A percentile compares a stretch with the other conserved stretches of the same genome.
Conservation (phyloP, 1,284 basidiomycete species). For the Coniophora puteana region DNA sequence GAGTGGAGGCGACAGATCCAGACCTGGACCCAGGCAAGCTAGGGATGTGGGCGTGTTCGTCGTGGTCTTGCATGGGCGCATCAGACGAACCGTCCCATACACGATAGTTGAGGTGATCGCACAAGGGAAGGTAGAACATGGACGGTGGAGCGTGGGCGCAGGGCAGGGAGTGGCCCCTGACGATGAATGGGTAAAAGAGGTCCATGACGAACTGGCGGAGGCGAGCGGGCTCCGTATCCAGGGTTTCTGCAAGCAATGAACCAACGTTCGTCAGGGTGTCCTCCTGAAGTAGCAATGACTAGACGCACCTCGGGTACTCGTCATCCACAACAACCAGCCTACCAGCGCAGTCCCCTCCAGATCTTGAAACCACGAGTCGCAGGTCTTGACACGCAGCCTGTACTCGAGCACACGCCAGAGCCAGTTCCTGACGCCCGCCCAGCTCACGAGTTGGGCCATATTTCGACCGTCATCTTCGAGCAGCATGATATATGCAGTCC, state of each 20-base stretch:
- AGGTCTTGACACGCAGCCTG: constrained; percentile 8
- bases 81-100: too few relatives aligned
- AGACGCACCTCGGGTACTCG: constrained; percentile 42
- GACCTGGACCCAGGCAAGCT: too few relatives aligned
- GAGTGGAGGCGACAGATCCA: too few relatives aligned
- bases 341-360: constrained; percentile 38
- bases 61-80: too few relatives aligned
- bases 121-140: too few relatives aligned
- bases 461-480: constrained; percentile 72
- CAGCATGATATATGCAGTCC: constrained; percentile 67
- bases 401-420: constrained; percentile 17
- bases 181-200: constrained; percentile 26
- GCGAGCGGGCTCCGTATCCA: constrained; percentile 14
- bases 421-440: constrained; percentile 34
- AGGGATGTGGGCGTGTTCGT: too few relatives aligned
- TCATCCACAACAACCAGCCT: constrained; percentile 58
- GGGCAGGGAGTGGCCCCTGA: constrained; percentile 32
- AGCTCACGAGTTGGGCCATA: constrained; percentile 42
- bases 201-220: constrained; percentile 24
- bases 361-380: constrained; percentile 26
- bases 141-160: too few relatives aligned
- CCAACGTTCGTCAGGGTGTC: constrained; percentile 10
- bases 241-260: constrained; percentile 17
- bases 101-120: too few relatives aligned
- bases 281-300: constrained; percentile 9